These are phyloP conservation scores for Umbelopsis ramanniana DNA, from an alignment of 192 early-diverging fungal species.

Conservation along the genomic window DNA sequence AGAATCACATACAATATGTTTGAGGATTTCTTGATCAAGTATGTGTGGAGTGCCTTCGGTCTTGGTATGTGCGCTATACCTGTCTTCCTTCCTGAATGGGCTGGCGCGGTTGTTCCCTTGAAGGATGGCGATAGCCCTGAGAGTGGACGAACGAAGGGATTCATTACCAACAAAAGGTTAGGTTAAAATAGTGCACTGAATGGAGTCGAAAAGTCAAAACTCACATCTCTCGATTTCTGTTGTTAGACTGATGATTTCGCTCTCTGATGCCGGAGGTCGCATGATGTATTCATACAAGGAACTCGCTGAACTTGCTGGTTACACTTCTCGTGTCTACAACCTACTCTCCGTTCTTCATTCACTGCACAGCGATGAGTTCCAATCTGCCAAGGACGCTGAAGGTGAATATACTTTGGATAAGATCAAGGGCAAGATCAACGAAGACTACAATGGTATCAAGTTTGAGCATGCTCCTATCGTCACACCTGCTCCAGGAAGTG, in stretches of 20 bases:
- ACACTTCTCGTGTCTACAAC: conserved; percentile 85
- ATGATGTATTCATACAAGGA: conserved; percentile 98
- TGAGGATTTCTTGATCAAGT: conserved; percentile 96
- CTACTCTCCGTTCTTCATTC: conserved; percentile 86
- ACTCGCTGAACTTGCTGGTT: conserved; percentile 87
- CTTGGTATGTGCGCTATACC: conserved; percentile 83
- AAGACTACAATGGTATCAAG: conserved; percentile 69
- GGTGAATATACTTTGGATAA: conserved; percentile 50
- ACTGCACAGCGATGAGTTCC: conserved; percentile 61
- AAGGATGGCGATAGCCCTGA: conserved; percentile 44
- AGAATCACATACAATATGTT: conserved; percentile 95
- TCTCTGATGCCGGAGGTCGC: conserved; percentile 93
- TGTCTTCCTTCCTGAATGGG: conserved; percentile 75
- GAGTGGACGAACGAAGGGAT: conserved; percentile 73
- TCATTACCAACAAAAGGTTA: conserved; percentile 90
- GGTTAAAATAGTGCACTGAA: not conserved
- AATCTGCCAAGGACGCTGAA: conserved; percentile 39
- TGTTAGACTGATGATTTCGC: conserved; percentile 80
- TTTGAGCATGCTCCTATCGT: conserved; percentile 92
- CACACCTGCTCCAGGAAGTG: conserved; percentile 71
- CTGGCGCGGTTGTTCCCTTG: conserved; percentile 49
- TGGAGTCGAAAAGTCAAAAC: not conserved
- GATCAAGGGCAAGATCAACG: conserved; percentile 63
- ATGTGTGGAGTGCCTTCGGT: conserved; percentile 93
- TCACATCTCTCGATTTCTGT: conserved; percentile 49